Base-by-base conservation (phyloP, 768 basidiomycete genomes). In the Lentinula edodes region DNA sequence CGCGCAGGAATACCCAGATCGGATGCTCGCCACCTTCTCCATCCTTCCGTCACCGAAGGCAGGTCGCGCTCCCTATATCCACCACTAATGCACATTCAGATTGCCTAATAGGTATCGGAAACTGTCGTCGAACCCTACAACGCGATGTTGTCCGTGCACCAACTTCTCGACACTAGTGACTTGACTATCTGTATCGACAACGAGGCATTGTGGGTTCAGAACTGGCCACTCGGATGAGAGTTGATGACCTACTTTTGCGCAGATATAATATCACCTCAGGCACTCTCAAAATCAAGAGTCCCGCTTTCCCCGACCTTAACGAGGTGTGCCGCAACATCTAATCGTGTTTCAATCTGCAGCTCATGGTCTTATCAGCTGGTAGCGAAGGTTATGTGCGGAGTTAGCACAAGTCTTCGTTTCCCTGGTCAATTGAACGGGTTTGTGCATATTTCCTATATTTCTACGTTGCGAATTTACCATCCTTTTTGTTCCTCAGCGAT, bases 351-450 rank as follows among this genome's bases (percentile, higher is more conserved):
- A 56, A 12, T 7, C 18, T 41, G 52, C 28, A 53, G 13, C 13
- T 35, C 15, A 34, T 13, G 5, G 46, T 60, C 56, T 42, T 50
- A 3, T 62, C 12, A 87, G 84, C 75, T 96, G 41, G 86, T 97
- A 54, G 82, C 94, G 1, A 88, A 87, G 70, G 93, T 96, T 41
- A 96, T 98, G 93, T 90, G 91, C 63, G 96, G 96, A 52, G 88
- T 95, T 53, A 95, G 91, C 69, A 96, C 94, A 2, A 91, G 91
- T 67, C 77, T 95, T 61, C 88, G 93, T 43, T 94, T 95, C 80
- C 92, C 94, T n/a, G 93, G 93, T 35, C 93, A 95, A 72, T 76
- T 95, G 60, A 95, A 95, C 69, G 92, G 91, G 90, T 89, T 62
- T 10, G 83, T 70, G 36, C 43, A 15, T 28, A 18, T 55, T 34